A percentile compares a stretch with the other conserved stretches of the same genome.
Evolutionary conservation across 768 basidiomycete species (phyloP).

Genomic region (Filobasidium floriforme): DNA sequence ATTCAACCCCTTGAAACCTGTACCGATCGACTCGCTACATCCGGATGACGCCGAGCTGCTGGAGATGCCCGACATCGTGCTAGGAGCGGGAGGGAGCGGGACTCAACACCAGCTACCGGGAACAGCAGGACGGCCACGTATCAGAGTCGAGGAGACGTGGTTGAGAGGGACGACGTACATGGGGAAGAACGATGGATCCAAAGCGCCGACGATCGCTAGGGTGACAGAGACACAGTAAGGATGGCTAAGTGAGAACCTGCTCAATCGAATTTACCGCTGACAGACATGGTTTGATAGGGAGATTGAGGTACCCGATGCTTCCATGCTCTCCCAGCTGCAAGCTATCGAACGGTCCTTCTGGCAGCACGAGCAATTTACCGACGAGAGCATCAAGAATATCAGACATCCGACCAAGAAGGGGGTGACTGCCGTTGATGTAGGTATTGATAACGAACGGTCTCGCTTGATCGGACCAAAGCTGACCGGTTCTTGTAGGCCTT

Average conservation of each 20-base stretch:
- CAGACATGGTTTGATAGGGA: not conserved
- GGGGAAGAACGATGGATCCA: not conserved
- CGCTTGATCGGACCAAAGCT: not conserved
- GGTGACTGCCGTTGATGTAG: constrained; percentile 34
- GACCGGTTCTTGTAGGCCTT: constrained; percentile 23
- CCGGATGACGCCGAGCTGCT: constrained; percentile 5
- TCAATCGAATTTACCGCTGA: not conserved
- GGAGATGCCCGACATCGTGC: not conserved
- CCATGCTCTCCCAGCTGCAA: constrained; percentile 39
- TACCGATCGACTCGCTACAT: constrained; percentile 2
- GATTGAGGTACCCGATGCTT: constrained; percentile 29
- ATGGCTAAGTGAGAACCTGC: not conserved
- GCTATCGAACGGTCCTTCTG: constrained; percentile 38
- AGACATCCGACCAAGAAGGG: constrained; percentile 30
- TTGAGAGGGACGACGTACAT: constrained; percentile 9
- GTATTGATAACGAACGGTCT: not conserved
- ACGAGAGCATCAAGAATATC: constrained; percentile 24
- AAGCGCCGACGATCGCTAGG: not conserved
- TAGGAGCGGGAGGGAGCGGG: not conserved
- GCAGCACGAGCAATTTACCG: constrained; percentile 24
- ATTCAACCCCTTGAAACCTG: constrained; percentile 1
- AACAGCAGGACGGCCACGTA: constrained; percentile 2
- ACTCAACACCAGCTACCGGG: not conserved
- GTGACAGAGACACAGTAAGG: not conserved
- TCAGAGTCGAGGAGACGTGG: constrained; percentile 2